Evolutionary conservation across 176 grass and related monocot species (phyloP).

Genomic region (Bromus sterilis): DNA sequence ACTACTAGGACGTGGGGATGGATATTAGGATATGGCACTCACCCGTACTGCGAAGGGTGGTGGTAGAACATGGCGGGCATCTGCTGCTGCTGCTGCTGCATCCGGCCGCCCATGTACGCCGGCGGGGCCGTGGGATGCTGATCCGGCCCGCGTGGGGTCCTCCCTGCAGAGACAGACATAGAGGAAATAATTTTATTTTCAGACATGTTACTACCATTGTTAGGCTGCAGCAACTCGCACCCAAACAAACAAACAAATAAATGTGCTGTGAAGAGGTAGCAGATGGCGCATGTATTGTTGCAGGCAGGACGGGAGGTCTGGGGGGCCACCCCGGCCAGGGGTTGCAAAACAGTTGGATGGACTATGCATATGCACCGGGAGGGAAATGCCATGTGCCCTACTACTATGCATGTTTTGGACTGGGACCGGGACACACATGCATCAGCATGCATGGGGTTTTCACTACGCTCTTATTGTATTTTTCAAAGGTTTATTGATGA

Average conservation of each 20-base stretch:
- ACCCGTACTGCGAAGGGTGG: conserved; percentile 46
- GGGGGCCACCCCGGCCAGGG: neutral
- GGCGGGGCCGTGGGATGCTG: conserved; percentile 25
- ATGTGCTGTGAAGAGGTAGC: conserved; percentile 12
- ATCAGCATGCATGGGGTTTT: neutral
- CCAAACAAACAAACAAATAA: conserved; percentile 15
- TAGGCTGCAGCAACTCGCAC: conserved; percentile 6
- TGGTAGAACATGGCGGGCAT: conserved; percentile 31
- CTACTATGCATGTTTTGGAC: neutral
- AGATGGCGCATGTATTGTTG: neutral
- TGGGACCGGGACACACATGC: neutral
- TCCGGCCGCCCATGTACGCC: conserved; percentile 23
- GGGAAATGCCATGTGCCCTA: conserved; percentile 28
- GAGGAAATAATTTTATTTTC: conserved; percentile 4
- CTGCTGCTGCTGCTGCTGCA: conserved; percentile 29
- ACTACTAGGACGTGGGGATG: too few species aligned
- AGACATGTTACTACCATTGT: neutral
- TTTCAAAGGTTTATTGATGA: neutral
- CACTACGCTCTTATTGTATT: neutral
- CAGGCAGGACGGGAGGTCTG: neutral
- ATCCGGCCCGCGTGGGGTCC: conserved; percentile 23
- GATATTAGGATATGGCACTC: neutral
- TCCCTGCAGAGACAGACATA: conserved; percentile 19
- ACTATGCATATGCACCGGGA: neutral
- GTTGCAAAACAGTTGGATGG: conserved; percentile 22